phyloP scores from a whole-genome alignment of 2,329 filamentous ascomycete genomes.

The Magnaporthiopsis incrustans region DNA sequence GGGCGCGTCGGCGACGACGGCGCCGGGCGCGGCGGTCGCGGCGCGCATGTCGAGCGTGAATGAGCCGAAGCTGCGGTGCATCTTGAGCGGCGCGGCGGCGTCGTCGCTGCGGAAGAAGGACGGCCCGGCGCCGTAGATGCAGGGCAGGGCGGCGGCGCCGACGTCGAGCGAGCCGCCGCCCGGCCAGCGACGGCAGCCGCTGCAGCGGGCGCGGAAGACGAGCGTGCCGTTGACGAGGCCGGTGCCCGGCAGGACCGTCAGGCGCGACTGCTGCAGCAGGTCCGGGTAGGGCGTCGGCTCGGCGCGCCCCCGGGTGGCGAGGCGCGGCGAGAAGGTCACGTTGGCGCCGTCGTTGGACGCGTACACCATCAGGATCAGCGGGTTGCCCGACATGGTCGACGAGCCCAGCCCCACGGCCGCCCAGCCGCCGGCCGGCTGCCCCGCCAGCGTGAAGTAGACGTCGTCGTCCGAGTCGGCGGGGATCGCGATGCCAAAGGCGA shows the following conservation, averaged over 20 bases:
- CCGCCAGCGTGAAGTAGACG: conserved; percentile 47
- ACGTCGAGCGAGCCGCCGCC: conserved; percentile 42
- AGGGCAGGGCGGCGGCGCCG: conserved; percentile 35
- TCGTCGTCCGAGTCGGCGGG: conserved; percentile 34
- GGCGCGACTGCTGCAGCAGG: conserved; percentile 21
- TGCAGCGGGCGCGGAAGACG: conserved; percentile 44
- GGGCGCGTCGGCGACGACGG: conserved; percentile 30
- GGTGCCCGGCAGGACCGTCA: conserved; percentile 37
- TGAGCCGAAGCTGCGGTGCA: conserved; percentile 44
- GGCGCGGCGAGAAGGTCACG: conserved; percentile 48
- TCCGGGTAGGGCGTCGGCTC: conserved; percentile 41
- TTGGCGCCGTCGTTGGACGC: conserved; percentile 34
- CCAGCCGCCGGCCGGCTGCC: conserved; percentile 39
- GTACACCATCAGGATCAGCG: conserved; percentile 50
- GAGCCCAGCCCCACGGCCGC: conserved; percentile 47
- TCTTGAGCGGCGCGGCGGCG: conserved; percentile 35
- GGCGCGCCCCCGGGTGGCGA: conserved; percentile 35
- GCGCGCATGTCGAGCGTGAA: conserved; percentile 48
- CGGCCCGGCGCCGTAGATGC: conserved; percentile 50
- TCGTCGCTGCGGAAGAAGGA: conserved; percentile 35
- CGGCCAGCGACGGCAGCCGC: conserved; percentile 44
- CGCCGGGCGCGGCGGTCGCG: conserved; percentile 21
- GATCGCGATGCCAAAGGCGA: conserved; percentile 43
- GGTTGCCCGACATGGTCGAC: conserved; percentile 37
- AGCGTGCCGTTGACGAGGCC: conserved; percentile 35